Evolutionary conservation across 2,329 filamentous ascomycete genomes (phyloP), one percentile per base, ranked within the genome.

Genomic region (Esteya vermicola): DNA sequence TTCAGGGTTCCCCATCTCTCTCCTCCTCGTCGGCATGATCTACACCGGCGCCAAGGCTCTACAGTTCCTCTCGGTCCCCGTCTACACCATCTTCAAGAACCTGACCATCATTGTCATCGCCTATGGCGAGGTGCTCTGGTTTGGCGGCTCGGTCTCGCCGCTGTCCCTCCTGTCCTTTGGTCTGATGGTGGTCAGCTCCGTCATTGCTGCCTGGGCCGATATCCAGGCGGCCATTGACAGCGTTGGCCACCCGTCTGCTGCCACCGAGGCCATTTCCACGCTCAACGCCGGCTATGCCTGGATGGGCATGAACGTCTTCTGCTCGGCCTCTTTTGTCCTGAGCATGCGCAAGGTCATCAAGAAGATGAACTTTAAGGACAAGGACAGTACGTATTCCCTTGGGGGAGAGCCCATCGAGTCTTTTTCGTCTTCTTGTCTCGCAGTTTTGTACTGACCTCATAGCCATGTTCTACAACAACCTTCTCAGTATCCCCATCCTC

Each of bases 381-480:
- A 93, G 69, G 91, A 98, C 61, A 94, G 89, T 95, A 72, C 64
- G 89, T 78, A 23, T 16, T 21, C n/a, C n/a, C n/a, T n/a, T n/a
- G n/a, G n/a, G 27, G 16, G 10, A 9, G 27, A 14, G 18, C 10
- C 27, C 9, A 16, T 33, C 20, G 16, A 33, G 10, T 39, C 19
- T 9, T 33, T n/a, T 13, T 10, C 18, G 8, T n/a, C 9, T 20
- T n/a, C 33, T 25, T 25, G 9, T 18, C 33, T 33, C 2, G 10
- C 16, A 8, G 18, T 18, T 33, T 20, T 18, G 31, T 20, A 18
- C 37, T 42, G 34, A 42, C 43, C 1, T 8, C 1, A 3, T 22
- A 96, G 89, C 88, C 55, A 98, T 96, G 91, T 96, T 91, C 67
- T 98, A 98, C 72, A 98, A 98, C 75, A 96, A 98, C 63, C 74